Evolutionary conservation across 352 stramenopile genomes (phyloP).

Genomic region (Globisporangium heterothallicum): DNA sequence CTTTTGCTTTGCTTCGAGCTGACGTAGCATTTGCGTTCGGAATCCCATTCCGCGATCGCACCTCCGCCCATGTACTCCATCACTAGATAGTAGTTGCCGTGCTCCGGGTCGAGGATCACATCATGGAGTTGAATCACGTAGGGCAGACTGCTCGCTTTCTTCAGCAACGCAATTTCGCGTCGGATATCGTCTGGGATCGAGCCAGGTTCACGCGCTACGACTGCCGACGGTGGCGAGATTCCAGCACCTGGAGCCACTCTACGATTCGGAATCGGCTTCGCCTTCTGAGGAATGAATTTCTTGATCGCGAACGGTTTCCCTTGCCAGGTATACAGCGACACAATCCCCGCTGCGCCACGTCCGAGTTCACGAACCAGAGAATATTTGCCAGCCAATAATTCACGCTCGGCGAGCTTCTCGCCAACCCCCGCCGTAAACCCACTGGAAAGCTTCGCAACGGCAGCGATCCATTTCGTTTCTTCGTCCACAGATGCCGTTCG

Average conservation of each 20-base stretch:
- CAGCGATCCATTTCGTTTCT: constrained; percentile 36
- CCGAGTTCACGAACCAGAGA: constrained; percentile 68
- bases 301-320: constrained; percentile 63
- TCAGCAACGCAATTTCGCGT: constrained; percentile 70
- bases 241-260: constrained; percentile 20
- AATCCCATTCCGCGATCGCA: constrained; percentile 71
- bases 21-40: constrained; percentile 57
- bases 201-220: neutral
- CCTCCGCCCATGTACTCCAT: constrained; percentile 86
- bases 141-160: constrained; percentile 63
- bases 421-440: constrained; percentile 44
- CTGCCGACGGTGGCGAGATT: neutral
- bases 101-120: constrained; percentile 64
- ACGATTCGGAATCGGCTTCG: constrained; percentile 43
- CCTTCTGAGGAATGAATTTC: constrained; percentile 60
- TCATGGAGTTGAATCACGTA: constrained; percentile 66
- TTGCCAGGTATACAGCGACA: constrained; percentile 70
- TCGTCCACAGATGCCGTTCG: constrained; percentile 37
- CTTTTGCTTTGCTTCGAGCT: constrained; percentile 35
- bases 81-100: constrained; percentile 62
- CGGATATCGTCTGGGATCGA: constrained; percentile 51
- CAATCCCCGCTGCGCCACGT: constrained; percentile 57
- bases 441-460: constrained; percentile 32
- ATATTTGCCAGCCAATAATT: constrained; percentile 62
- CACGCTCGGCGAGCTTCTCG: constrained; percentile 43